Evolutionary conservation across 208 protist species (phyloP), one percentile per base, ranked within the genome.

Genomic region (Endotrypanum monterogeii): DNA sequence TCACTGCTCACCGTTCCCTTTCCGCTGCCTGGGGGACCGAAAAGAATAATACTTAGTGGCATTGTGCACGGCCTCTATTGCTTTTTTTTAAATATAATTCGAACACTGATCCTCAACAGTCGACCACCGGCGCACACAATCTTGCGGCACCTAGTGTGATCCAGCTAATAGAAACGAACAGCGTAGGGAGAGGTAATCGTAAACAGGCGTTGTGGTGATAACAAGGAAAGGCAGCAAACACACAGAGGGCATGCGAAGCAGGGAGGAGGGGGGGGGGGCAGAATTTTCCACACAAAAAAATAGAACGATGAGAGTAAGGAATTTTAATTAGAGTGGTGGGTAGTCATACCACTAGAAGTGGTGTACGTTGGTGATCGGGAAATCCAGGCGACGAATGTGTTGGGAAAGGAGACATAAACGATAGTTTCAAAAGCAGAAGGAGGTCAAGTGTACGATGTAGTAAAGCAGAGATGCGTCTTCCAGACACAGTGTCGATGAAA

Each of bases 1-100:
- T 93, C 76, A 23, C 98, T 87, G 44, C 96, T 97, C 54, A 92
- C 78, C 20, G 89, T 93, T 6, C 92, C 90, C 63, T 94, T 96
- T 6, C 92, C 92, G 70, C 83, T 89, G 9, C 90, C 92, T 0
- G 92, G 92, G 25, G 89, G 81, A 62, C 92, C 92, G 46, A 93
- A 91, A 18, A 96, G 52, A 32, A 96, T 89, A 28, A 96, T 73
- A 69, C 85, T 76, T 18, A 92, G 74, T 14, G 85, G 87, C 87
- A 92, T 93, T 46, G 18, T 9, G 30, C 3, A 46, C 60, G 25
- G 32, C 7, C 28, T n/a, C 60, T 44, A 30, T 44, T 23, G 4
- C 18, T 39, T 23, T 25, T 65, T 5, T n/a, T n/a, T n/a, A n/a
- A n/a, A n/a, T n/a, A n/a, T n/a, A n/a, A n/a, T n/a, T 9, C 44